Evolutionary conservation across 352 stramenopile genomes (phyloP), one percentile per base, ranked within the genome.

Genomic region (Phytophthora macrochlamydospora): DNA sequence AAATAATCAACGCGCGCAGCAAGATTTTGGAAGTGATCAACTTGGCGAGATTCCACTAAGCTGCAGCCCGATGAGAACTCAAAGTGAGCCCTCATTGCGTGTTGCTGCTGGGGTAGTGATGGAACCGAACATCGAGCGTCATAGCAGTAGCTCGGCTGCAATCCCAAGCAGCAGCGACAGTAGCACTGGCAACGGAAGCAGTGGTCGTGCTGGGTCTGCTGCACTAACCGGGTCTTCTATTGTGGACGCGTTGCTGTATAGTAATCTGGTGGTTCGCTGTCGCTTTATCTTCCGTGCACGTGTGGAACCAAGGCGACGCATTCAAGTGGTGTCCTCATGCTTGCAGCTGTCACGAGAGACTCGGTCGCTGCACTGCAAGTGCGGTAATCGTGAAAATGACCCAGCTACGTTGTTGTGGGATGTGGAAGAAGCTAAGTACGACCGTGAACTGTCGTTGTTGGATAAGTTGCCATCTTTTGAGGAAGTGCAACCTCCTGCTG

Each of bases 251-350:
- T 65, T 94, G 30, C 61, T 94, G 50, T 91, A 94, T 57, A 89
- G 73, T 73, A 92, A 93, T 65, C 54, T 94, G 29, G 85, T 94
- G 18, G 87, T 91, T 29, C 84, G 87, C 13, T 81, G 79, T 58
- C 83, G 87, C 1, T 94, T 93, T 58, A 92, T 94, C 60, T 91
- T 91, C 54, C 81, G 85, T 4, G 86, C 85, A 9, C 84, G 87
- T 24, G 79, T 93, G 33, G 87, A 94, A 51, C 84, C 87, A 14
- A 81, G 85, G 35, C 63, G 79, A 18, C 83, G 87, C 2, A 88
- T 94, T 18, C 74, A 92, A 52, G 65, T 90, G 4, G 76, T 91
- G 28, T 86, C 85, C 3, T 81, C 76, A 7, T 91, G 83, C 45
- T 67, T 94, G n/a, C 85, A 92, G 62, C 67, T 93, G 1, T 91